Conservation (phyloP, 129 eudicot genomes). For the Lonicera japonica region DNA sequence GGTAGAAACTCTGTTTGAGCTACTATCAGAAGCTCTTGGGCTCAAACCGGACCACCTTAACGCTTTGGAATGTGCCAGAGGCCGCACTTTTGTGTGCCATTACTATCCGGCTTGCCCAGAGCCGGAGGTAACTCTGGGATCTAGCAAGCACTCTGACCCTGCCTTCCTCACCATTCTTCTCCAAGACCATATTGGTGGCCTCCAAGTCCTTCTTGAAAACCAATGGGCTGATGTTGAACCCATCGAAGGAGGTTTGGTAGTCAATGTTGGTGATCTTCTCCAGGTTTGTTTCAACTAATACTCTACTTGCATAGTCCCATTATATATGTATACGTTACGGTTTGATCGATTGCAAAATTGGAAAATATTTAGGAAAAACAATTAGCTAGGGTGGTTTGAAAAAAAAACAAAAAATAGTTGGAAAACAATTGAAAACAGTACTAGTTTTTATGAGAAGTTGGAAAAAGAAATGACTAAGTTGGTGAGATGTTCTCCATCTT, state of each 20-base stretch:
- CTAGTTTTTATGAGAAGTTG: too few species aligned
- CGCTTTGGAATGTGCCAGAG: conserved; percentile 25
- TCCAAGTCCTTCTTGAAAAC: conserved; percentile 37
- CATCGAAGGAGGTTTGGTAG: conserved; percentile 36
- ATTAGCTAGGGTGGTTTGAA: too few species aligned
- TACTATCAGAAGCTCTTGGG: conserved; percentile 53
- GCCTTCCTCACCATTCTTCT: conserved; percentile 51
- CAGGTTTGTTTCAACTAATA: conserved; percentile 30
- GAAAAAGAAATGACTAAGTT: too few species aligned
- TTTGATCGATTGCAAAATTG: too few species aligned
- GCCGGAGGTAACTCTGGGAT: conserved; percentile 53
- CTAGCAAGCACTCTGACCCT: conserved; percentile 41
- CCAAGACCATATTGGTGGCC: conserved; percentile 50
- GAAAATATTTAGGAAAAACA: too few species aligned
- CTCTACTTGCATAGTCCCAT: too few species aligned
- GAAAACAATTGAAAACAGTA: too few species aligned
- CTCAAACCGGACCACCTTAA: conserved; percentile 31
- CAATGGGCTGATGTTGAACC: conserved; percentile 48
- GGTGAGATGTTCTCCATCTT: too few species aligned
- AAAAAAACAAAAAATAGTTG: too few species aligned
- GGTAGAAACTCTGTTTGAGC: conserved; percentile 24
- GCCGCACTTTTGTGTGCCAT: conserved; percentile 29
- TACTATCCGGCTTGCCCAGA: conserved; percentile 64
- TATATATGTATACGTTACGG: too few species aligned
- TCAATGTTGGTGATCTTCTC: conserved; percentile 52